These are phyloP conservation scores for Metarhizium robertsii DNA, from an alignment of 2,329 filamentous ascomycete genomes.

Conservation along the genomic window DNA sequence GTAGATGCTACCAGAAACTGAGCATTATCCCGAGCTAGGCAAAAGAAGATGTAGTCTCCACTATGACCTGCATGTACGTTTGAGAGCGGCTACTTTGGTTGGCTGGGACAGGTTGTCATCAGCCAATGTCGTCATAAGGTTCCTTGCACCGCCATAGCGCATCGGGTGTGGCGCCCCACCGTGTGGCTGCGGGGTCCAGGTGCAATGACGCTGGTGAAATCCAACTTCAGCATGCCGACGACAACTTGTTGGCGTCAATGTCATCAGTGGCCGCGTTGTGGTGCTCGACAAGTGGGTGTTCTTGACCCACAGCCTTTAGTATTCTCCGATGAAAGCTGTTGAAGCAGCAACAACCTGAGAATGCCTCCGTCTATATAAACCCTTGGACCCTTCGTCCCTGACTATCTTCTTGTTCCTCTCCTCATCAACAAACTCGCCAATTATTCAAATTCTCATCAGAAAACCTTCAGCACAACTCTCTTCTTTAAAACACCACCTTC, in stretches of 20 bases:
- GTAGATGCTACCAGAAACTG: not conserved
- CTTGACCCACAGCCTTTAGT: not conserved
- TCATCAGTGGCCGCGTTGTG: not conserved
- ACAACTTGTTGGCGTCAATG: not conserved
- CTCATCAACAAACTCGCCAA: not conserved
- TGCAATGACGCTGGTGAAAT: not conserved
- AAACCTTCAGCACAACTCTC: conserved; percentile 4
- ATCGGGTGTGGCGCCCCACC: not conserved
- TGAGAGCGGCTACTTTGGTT: not conserved
- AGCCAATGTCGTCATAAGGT: conserved; percentile 1
- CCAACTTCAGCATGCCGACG: not conserved
- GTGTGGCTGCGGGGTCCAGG: conserved; percentile 1
- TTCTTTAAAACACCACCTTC: conserved; percentile 9
- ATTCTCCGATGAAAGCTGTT: not conserved
- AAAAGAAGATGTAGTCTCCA: not conserved
- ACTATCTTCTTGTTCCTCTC: too few species aligned
- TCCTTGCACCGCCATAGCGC: not conserved
- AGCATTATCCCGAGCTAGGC: too few species aligned
- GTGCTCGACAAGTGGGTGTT: not conserved
- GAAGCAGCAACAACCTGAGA: not conserved
- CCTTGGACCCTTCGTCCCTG: not conserved
- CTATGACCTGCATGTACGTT: too few species aligned
- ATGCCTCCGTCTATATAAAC: not conserved
- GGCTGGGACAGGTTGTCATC: not conserved
- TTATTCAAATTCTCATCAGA: not conserved